Conservation (phyloP, 140 eudicot genomes). For the Flaveria floridana region DNA sequence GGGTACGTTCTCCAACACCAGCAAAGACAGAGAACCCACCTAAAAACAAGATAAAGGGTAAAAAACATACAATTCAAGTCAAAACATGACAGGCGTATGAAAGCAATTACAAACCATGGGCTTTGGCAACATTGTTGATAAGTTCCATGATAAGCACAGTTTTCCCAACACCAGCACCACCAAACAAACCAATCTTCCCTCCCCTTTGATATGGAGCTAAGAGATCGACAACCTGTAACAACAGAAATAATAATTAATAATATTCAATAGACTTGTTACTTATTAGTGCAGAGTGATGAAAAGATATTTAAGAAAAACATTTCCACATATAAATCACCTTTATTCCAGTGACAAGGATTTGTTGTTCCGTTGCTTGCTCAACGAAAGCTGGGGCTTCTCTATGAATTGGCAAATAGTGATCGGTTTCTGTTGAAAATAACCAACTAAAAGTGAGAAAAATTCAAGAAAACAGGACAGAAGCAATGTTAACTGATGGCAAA, state of each 20-base stretch:
- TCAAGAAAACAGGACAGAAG: neutral
- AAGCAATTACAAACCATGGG: conserved; percentile 63
- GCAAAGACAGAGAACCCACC: conserved; percentile 99
- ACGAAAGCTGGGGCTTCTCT: conserved; percentile 95
- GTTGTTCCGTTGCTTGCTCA: conserved; percentile 93
- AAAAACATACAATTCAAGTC: conserved; percentile 3
- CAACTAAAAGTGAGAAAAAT: conserved; percentile 1
- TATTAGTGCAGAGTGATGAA: neutral
- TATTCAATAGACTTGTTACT: neutral
- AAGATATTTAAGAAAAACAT: neutral
- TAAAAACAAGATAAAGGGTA: conserved; percentile 14
- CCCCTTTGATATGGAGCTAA: conserved; percentile 98
- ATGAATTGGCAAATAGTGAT: conserved; percentile 82
- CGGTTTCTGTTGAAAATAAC: conserved; percentile 50
- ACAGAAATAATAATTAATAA: too few species aligned
- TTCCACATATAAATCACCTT: conserved; percentile 40
- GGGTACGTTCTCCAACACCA: conserved; percentile 97
- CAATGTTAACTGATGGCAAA: neutral
- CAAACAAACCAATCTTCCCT: conserved; percentile 93
- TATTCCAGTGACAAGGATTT: conserved; percentile 92
- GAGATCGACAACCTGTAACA: conserved; percentile 79
- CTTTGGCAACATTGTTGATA: conserved; percentile 94
- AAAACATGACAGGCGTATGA: neutral
- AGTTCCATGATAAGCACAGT: conserved; percentile 98
- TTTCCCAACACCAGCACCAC: conserved; percentile 99